These are phyloP conservation scores for Microdochium nivale DNA, from an alignment of 2,329 filamentous ascomycete species.

Conservation along the genomic window DNA sequence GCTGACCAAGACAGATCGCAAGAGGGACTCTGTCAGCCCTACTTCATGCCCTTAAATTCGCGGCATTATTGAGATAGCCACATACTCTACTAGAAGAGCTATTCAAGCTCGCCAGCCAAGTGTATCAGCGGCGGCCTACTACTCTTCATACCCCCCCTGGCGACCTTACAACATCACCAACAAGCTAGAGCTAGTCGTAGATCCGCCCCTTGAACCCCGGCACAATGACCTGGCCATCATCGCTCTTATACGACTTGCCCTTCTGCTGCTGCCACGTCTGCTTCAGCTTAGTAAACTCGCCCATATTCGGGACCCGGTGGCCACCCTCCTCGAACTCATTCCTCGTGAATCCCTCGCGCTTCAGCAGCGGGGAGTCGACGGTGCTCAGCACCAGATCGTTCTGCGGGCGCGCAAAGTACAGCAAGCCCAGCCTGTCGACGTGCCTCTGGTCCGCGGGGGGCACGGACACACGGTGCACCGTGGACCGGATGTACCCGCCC, in stretches of 20 bases:
- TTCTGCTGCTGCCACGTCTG: constrained; percentile 28
- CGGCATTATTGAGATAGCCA: too few species aligned
- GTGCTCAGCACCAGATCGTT: constrained; percentile 28
- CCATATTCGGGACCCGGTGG: constrained; percentile 23
- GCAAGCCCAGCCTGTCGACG: constrained; percentile 36
- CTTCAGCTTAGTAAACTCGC: constrained; percentile 26
- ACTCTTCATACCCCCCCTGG: too few species aligned
- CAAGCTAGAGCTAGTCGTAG: constrained; percentile 1
- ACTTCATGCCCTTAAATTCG: too few species aligned
- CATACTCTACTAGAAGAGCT: too few species aligned
- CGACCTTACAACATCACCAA: not conserved
- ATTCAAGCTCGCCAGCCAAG: too few species aligned
- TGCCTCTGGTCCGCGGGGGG: constrained; percentile 32
- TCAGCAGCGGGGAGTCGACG: constrained; percentile 26
- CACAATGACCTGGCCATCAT: constrained; percentile 22
- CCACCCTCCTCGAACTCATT: constrained; percentile 28
- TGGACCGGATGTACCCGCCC: constrained; percentile 30
- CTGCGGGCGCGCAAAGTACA: constrained; percentile 40
- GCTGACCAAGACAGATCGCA: too few species aligned
- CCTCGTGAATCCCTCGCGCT: constrained; percentile 19
- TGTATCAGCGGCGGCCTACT: too few species aligned
- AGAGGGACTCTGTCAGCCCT: too few species aligned
- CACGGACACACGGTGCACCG: constrained; percentile 23
- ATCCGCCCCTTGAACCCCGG: constrained; percentile 22
- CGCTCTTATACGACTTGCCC: constrained; percentile 12